Evolutionary conservation across 2,329 filamentous ascomycete species (phyloP), one percentile per base, ranked within the genome.

Genomic region (Phoma sp.): DNA sequence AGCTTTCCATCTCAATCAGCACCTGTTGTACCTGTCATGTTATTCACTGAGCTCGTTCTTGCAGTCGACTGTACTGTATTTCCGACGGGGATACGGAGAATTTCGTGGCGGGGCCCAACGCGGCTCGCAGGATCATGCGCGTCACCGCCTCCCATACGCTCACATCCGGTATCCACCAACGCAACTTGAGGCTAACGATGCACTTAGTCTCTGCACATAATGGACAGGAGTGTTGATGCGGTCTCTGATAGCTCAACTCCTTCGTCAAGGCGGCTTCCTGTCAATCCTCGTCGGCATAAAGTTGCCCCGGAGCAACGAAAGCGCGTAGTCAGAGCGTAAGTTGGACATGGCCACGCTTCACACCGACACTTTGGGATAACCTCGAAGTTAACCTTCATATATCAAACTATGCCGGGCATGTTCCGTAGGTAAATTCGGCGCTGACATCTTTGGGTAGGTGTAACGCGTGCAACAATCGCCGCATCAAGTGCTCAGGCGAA

Each of bases 391-490:
- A 6, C 11, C 20, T 10, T n/a, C 29, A 15, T 20, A 23, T 18
- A 33, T 36, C 29, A 42, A 2, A 28, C 11, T 5, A 45, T 34
- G 12, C 12, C 42, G 6, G 2, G 20, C 17, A 12, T 11, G 14
- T n/a, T 21, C 4, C 21, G 14, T 7, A 28, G 21, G 46, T 25
- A 33, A n/a, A 26, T 5, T 7, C 3, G 34, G 21, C n/a, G 43
- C 50, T 53, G 42, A 53, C 32, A 12, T 25, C 5, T 7, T 9
- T 25, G 17, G n/a, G 4, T 25, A 69, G 67, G 47, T 69, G 67
- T 49, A 67, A 69, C 42, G 58, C 57, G 28, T 69, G 67, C 33
- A 68, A 69, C 38, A 53, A 65, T 21, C 60, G 63, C 17, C 67
- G 67, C 29, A 57, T 66, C 11, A 62, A 57, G 32, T 69, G 67